Base-by-base conservation (phyloP, 768 basidiomycete genomes). In the Rickenella mellea region DNA sequence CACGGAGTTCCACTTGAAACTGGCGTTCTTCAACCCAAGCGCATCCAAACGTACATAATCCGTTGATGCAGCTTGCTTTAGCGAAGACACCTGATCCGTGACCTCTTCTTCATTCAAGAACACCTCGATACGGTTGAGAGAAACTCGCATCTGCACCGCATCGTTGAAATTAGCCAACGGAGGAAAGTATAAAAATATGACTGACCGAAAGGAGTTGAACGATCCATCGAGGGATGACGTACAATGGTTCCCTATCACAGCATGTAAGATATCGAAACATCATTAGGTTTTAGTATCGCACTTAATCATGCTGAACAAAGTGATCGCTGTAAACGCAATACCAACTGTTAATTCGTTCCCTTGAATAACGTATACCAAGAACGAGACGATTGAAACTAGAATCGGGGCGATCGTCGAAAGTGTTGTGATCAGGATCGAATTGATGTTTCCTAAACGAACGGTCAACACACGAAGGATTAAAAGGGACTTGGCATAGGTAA, bases 271-370 rank as follows among this genome's bases (percentile, higher is more conserved):
- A 14, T 8, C 29, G 7, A 37, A 37, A 33, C 40, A 24, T 10
- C 37, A 12, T 12, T 17, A 44, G 6, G 36, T 21, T 25, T 11
- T 5, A 15, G 15, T n/a, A n/a, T 21, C 17, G 21, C 35, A 20
- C 82, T 78, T 40, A 52, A 96, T 70, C 91, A 96, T 91, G 35
- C 70, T 69, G 60, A 94, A 94, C 31, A 94, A 59, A 0, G 88
- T 75, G 27, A 96, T 83, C 0, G 89, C 69, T 74, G 92, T 94
- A 55, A 94, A 94, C 0, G 93, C 92, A 14, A 78, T 70, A 6
- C 82, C 70, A 38, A 92, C 69, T 0, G 87, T 83, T 36, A 98
- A 58, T 55, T 85, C 65, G 36, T 88, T 73, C 1, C 85, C 83
- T 49, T 72, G 76, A 48, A 76, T 62, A 21, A 92, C 76, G 47